Evolutionary conservation across 257 asterid genomes (phyloP).

Genomic region (Hygrophila difformis): DNA sequence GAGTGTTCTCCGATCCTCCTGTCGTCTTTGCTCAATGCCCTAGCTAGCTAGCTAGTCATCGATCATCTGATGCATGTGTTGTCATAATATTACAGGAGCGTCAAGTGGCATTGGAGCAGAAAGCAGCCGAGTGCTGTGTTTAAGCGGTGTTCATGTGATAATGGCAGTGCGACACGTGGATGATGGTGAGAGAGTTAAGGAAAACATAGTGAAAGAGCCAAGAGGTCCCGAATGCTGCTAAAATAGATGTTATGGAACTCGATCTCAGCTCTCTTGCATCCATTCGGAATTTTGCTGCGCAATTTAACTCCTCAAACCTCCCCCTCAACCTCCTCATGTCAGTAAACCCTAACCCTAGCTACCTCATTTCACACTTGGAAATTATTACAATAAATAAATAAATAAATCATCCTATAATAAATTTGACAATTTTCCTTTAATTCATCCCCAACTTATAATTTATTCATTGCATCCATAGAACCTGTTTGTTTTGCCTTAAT

Average conservation of each 20-base stretch:
- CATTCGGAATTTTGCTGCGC: constrained; percentile 46
- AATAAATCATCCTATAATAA: too few species aligned
- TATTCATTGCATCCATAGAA: too few species aligned
- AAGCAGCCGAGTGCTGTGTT: constrained; percentile 40
- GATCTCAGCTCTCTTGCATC: constrained; percentile 50
- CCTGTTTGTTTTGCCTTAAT: too few species aligned
- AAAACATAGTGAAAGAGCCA: constrained; percentile 32
- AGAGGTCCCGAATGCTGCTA: constrained; percentile 40
- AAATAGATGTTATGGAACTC: constrained; percentile 54
- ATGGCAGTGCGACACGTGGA: constrained; percentile 51
- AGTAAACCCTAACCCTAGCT: too few species aligned
- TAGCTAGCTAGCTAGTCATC: too few species aligned
- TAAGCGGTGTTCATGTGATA: constrained; percentile 51
- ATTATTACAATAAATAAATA: too few species aligned
- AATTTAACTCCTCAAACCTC: constrained; percentile 28
- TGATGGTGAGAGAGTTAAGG: constrained; percentile 33
- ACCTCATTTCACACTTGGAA: too few species aligned
- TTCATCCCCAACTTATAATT: too few species aligned
- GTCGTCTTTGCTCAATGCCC: too few species aligned
- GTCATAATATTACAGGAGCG: constrained; percentile 63
- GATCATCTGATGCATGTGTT: too few species aligned
- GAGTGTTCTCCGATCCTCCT: too few species aligned
- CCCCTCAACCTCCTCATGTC: constrained; percentile 58
- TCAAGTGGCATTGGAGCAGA: constrained; percentile 66
- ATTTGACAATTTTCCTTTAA: too few species aligned